Evolutionary conservation across 176 grass and related monocot genomes (phyloP), one percentile per base, ranked within the genome.

Genomic region (Puccinellia tenuiflora): DNA sequence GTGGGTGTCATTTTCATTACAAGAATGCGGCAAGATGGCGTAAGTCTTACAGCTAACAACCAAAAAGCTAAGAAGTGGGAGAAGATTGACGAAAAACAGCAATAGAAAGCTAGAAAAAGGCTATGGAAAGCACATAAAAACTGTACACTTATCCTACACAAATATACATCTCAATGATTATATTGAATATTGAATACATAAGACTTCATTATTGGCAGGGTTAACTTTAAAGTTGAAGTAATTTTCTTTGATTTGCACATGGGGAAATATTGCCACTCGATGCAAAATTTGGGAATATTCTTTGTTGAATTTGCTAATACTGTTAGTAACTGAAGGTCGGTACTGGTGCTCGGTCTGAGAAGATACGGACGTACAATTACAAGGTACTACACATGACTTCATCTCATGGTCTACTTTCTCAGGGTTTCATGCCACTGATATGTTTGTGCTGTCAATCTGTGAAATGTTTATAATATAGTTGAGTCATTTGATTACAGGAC

Each of bases 281-380:
- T 21, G 43, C 1, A 40, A 46, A 34, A 18, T 83, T 79, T 75
- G 84, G 11, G 48, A 54, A 52, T 35, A 20, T 29, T 24, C 38
- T 29, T 7, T 75, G 21, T 60, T 82, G 0, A 28, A 68, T 29
- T 21, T 48, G 45, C 54, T 90, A 65, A 71, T 34, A 70, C 35
- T 43, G n/a, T n/a, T 70, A 56, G 25, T 47, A 77, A 88, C 79
- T 98, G 79, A 82, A 98, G 96, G 90, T 98, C 77, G 96, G 96
- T 59, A 93, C 92, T 56, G 96, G 96, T 83, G 87, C 90, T 86
- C 90, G 96, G 46, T 81, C 92, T 56, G 96, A 95, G 83, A 98
- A 98, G 82, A 98, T 95, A 81, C 88, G 96, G 83, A 98, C 92
- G 15, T 98, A 98, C 88, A 95, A 98, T 80, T 98, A 91, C 75